Base-by-base conservation (phyloP, 2,329 filamentous ascomycete species). In the Seiridium cupressi region DNA sequence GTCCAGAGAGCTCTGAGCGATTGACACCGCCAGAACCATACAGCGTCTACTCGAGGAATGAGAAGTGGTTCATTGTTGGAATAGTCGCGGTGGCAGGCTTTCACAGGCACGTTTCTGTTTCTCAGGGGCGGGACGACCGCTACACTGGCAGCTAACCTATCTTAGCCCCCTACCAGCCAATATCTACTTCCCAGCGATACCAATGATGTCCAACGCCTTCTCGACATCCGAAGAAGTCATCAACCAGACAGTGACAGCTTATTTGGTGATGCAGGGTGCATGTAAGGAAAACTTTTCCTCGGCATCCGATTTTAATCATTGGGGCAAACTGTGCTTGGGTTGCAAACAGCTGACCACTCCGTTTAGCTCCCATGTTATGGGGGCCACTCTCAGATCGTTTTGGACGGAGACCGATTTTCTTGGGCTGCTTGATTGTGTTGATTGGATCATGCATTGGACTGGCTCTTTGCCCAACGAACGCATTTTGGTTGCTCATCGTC, bases 131-230 rank as follows among this genome's bases (percentile, higher is more conserved):
- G 10, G 31, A 26, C 38, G 7, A 1, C 7, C 11, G n/a, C 11
- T 53, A 26, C 9, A n/a, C 34, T 18, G 13, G 18, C 18, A 34
- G 36, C 10, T 3, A 34, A 34, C 11, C 5, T 8, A 13, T 6
- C 5, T n/a, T 53, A 73, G 72, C 32, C 71, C 72, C 13, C 55
- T 74, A 36, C 72, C 72, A 0, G 72, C 72, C 34, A 74, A 73
- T 62, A 73, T 74, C 32, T 74, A 74, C 51, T 70, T 74, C 35
- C 72, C 72, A 1, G 70, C 70, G 3, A 68, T 74, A 3, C 72
- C 71, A 0, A 66, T 65, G 4, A 57, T 74, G 6, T 60, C 69
- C 3, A 47, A 55, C 0, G 71, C 65, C n/a, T 73, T 74, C 46
- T 32, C n/a, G 53, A 66, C 64, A 53, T 72, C 71, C 1, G 66